Evolutionary conservation across 2,329 filamentous ascomycete genomes (phyloP).

Genomic region (Teratosphaeria destructans): DNA sequence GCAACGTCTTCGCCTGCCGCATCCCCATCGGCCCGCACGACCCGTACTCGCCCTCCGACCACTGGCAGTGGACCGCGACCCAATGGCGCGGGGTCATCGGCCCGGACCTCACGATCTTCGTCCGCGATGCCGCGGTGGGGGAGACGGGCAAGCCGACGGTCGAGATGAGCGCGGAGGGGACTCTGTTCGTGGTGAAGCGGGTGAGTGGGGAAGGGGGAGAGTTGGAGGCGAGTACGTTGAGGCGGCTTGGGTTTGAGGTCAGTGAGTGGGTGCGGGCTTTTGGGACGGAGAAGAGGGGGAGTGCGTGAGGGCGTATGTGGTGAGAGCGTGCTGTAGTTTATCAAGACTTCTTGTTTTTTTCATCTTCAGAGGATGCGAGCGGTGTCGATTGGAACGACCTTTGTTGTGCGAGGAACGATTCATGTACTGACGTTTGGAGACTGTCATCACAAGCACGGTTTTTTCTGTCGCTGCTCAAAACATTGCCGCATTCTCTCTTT

Average conservation of each 20-base stretch:
- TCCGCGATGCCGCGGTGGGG: constrained; percentile 32
- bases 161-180: constrained; percentile 33
- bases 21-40: constrained; percentile 59
- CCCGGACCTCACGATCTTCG: constrained; percentile 67
- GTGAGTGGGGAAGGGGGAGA: constrained; percentile 23
- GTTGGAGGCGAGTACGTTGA: constrained; percentile 44
- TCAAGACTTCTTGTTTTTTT: no score
- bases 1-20: constrained; percentile 62
- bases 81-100: constrained; percentile 81
- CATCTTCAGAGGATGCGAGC: background rate
- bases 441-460: no score
- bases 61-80: constrained; percentile 96
- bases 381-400: background rate
- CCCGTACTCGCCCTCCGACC: constrained; percentile 69
- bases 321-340: background rate
- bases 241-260: constrained; percentile 76
- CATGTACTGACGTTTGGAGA: no score
- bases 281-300: constrained; percentile 10
- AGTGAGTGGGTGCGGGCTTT: constrained; percentile 59
- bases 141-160: constrained; percentile 20
- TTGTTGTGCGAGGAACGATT: background rate
- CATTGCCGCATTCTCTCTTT: no score
- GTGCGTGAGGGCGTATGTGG: background rate
- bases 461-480: no score
- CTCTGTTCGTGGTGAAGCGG: constrained; percentile 31